Evolutionary conservation across 441 rosid genomes (phyloP).

Genomic region (Adansonia rubrostipa): DNA sequence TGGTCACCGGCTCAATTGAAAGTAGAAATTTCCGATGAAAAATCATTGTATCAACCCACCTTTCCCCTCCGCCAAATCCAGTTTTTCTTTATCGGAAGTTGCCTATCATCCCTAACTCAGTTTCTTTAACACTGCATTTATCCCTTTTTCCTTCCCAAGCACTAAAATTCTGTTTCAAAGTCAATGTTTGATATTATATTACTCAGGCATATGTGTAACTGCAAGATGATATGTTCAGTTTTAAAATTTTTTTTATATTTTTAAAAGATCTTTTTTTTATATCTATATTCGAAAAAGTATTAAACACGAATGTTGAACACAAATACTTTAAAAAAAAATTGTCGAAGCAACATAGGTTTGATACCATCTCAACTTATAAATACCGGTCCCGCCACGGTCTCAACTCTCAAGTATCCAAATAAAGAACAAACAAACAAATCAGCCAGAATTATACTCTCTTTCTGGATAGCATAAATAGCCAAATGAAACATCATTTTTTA

Average conservation of each 20-base stretch:
- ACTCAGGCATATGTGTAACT: too few relatives aligned
- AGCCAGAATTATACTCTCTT: neutral
- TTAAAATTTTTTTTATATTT: too few relatives aligned
- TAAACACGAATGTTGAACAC: too few relatives aligned
- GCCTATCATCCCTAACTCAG: neutral
- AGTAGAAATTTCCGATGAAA: neutral
- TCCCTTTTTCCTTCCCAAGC: neutral
- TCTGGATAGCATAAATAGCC: neutral
- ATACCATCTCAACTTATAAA: too few relatives aligned
- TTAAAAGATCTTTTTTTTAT: too few relatives aligned
- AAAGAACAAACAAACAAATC: neutral
- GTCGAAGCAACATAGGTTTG: too few relatives aligned
- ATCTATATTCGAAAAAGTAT: too few relatives aligned
- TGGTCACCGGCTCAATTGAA: neutral
- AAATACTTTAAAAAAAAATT: too few relatives aligned
- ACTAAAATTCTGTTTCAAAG: neutral
- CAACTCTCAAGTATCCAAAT: too few relatives aligned
- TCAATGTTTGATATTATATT: neutral
- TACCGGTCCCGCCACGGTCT: too few relatives aligned
- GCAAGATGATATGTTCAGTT: too few relatives aligned
- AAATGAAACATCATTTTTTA: neutral
- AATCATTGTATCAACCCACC: neutral
- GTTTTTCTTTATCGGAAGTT: neutral
- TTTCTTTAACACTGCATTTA: neutral
- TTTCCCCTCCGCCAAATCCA: constrained; percentile 7